Evolutionary conservation across 352 stramenopile species (phyloP), one percentile per base, ranked within the genome.

Genomic region (Peronospora farinosa): DNA sequence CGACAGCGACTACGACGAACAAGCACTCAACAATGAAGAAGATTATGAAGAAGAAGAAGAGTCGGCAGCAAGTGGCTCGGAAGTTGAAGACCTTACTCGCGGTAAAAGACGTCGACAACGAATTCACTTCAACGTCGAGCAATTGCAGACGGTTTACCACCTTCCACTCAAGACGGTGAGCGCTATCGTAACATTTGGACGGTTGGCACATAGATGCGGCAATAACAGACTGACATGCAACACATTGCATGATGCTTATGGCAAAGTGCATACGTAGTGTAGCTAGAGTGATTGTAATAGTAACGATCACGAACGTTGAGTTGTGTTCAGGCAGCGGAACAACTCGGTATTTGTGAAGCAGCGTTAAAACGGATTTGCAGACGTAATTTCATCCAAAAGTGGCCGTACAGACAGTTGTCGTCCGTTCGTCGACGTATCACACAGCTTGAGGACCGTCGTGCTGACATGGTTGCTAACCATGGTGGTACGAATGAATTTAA

Each of bases 361-460:
- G 80, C 80, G n/a, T 54, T 92, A 9, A 92, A 89, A 65, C 77
- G 80, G 2, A 84, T 88, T 32, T 92, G 80, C 38, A 74, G 80
- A 21, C 75, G 76, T 30, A 85, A 88, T 47, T 52, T 55, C 36
- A 84, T 92, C 47, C 62, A 53, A 17, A 84, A 84, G 41, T 92
- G 80, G 80, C 80, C 80, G 12, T 92, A 81, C 41, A 67, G 80
- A 40, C 69, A 86, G 39, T 40, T 88, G 5, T 65, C 75, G n/a
- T 88, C 76, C 7, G 65, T 88, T 13, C 54, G 57, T 33, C 66
- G 69, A 19, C 73, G 73, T 19, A 84, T 87, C 35, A 35, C 54
- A 9, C 61, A 75, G 6, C 55, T 80, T 1, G 51, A 67, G 12
- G 30, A 54, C 16, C 40, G 28, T 1, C 56, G 28, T 15, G 31